Percentiles rank a stretch among this genome's conserved stretches.
Evolutionary conservation across 2,329 filamentous ascomycete genomes (phyloP).

Genomic region (Colletotrichum musae): DNA sequence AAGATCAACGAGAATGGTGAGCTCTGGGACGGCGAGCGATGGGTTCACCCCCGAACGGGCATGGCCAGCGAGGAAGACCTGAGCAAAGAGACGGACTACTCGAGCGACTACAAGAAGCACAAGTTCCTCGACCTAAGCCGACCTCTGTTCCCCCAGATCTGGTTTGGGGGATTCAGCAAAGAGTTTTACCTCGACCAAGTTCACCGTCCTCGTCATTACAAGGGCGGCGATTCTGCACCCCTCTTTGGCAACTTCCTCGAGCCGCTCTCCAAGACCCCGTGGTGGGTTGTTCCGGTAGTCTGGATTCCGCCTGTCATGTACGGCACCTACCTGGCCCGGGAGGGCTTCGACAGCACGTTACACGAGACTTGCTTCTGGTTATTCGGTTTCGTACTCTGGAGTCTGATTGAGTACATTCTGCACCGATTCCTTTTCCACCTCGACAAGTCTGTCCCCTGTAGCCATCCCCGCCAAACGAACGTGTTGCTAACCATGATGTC

Average conservation of each 20-base stretch:
- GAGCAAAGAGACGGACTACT: constrained; percentile 84
- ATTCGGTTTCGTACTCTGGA: constrained; percentile 85
- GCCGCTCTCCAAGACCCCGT: constrained; percentile 93
- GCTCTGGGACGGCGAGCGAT: constrained; percentile 41
- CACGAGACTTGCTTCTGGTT: constrained; percentile 74
- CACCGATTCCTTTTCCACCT: constrained; percentile 96
- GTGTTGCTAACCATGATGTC: constrained; percentile 47
- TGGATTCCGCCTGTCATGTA: constrained; percentile 89
- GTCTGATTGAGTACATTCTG: constrained; percentile 87
- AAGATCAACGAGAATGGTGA: constrained; percentile 45
- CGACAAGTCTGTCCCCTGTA: constrained; percentile 77
- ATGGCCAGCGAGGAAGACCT: constrained; percentile 93
- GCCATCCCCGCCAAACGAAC: not conserved
- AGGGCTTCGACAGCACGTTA: constrained; percentile 68
- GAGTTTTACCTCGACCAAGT: constrained; percentile 98
- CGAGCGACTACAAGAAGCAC: constrained; percentile 85
- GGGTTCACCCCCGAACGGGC: constrained; percentile 78
- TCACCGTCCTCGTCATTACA: constrained; percentile 95
- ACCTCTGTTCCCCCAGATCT: constrained; percentile 90
- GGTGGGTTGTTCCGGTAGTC: constrained; percentile 88
- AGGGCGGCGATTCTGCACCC: constrained; percentile 90
- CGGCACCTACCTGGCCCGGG: constrained; percentile 75
- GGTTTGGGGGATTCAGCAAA: constrained; percentile 89
- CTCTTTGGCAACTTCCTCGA: constrained; percentile 99
- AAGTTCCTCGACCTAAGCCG: constrained; percentile 93